Conservation (phyloP, 768 basidiomycete genomes). For the Pleurotus giganteus region DNA sequence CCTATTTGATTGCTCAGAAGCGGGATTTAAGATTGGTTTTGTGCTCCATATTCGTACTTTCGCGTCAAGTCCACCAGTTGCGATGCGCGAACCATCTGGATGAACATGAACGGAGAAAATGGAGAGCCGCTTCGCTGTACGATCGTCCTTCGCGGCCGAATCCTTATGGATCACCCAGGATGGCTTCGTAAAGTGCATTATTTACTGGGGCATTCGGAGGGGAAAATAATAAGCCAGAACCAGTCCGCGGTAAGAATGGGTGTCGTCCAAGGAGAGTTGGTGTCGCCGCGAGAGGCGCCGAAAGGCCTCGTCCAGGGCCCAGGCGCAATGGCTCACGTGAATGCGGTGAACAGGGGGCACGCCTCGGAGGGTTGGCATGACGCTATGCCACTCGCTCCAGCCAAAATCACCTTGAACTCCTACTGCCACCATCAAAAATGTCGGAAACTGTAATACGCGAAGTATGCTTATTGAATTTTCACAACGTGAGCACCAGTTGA, state of each 20-base stretch:
- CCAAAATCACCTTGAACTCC: not conserved
- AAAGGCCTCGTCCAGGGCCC: not conserved
- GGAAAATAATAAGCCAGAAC: too few relatives aligned
- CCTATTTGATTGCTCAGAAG: constrained; percentile 62
- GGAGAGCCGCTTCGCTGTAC: constrained; percentile 64
- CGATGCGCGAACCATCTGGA: constrained; percentile 92
- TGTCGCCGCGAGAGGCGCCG: not conserved
- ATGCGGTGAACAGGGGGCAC: too few relatives aligned
- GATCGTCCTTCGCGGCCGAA: constrained; percentile 55
- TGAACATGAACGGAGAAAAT: constrained; percentile 95
- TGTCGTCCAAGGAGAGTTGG: too few relatives aligned
- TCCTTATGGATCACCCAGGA: constrained; percentile 78
- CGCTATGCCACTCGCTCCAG: too few relatives aligned
- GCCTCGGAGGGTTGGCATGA: too few relatives aligned
- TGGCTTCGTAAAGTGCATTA: constrained; percentile 87
- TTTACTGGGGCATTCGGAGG: not conserved
- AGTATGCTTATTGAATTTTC: constrained; percentile 21
- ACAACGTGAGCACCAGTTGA: not conserved
- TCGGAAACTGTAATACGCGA: constrained; percentile 42
- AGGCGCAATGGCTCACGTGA: not conserved
- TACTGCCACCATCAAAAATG: constrained; percentile 1
- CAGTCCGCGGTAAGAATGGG: too few relatives aligned
- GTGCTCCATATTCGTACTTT: constrained; percentile 98
- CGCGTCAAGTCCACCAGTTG: constrained; percentile 95
- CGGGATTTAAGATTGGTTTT: constrained; percentile 82